These are phyloP conservation scores for Helianthus tuberosus DNA, from an alignment of 129 eudicot genomes.

Conservation along the genomic window DNA sequence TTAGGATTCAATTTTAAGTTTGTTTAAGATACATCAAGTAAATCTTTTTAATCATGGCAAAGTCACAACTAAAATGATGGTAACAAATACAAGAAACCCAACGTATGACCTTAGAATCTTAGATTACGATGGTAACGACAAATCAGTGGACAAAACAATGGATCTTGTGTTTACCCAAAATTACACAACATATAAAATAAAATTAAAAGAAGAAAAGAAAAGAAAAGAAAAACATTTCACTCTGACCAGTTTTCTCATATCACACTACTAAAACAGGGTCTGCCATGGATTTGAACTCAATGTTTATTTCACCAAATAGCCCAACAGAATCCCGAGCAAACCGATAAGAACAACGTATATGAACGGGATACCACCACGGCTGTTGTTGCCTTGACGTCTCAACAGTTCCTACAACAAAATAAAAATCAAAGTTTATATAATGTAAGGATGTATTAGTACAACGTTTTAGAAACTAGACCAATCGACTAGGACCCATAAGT, in stretches of 20 bases:
- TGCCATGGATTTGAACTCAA: neutral
- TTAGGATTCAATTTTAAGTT: too few species aligned
- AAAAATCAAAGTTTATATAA: too few species aligned
- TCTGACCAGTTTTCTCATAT: slow-evolving; percentile 41
- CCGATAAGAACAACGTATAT: slow-evolving; percentile 64
- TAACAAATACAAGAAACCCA: neutral
- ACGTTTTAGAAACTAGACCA: too few species aligned
- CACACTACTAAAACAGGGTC: slow-evolving; percentile 41
- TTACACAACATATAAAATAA: slow-evolving; percentile 28
- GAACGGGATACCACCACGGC: slow-evolving; percentile 55
- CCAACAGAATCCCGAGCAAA: slow-evolving; percentile 66
- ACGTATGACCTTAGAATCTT: slow-evolving; percentile 3
- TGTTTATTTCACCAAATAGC: slow-evolving; percentile 64
- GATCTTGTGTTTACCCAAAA: slow-evolving; percentile 10
- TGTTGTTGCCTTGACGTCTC: slow-evolving; percentile 60
- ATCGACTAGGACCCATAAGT: too few species aligned
- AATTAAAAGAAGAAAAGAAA: neutral
- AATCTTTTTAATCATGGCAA: too few species aligned
- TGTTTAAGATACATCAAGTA: too few species aligned
- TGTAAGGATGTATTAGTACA: too few species aligned
- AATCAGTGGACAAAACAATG: slow-evolving; percentile 6
- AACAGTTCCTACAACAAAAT: slow-evolving; percentile 56
- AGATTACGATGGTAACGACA: neutral
- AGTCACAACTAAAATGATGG: neutral
- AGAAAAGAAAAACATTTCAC: neutral